Evolutionary conservation across 768 basidiomycete species (phyloP).

Genomic region (Kwoniella sp.): DNA sequence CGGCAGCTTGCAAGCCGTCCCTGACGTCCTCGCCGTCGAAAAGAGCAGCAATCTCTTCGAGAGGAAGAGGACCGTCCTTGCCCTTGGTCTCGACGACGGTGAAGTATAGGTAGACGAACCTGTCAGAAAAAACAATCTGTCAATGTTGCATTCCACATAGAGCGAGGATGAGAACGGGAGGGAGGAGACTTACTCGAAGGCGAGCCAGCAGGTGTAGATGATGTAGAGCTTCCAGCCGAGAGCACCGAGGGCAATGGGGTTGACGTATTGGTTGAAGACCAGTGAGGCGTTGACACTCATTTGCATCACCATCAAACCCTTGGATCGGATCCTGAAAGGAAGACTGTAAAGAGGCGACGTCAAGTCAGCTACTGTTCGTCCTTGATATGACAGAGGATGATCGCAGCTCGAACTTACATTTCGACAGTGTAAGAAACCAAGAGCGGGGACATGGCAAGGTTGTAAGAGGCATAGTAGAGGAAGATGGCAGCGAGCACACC

Average conservation of each 20-base stretch:
- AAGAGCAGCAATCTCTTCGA: conserved; percentile 35
- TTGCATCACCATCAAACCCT: conserved; percentile 39
- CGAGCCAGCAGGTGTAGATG: conserved; percentile 26
- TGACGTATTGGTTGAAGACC: conserved; percentile 49
- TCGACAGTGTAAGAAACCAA: conserved; percentile 45
- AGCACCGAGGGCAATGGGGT: conserved; percentile 44
- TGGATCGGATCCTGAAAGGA: conserved; percentile 41
- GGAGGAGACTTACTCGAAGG: conserved; percentile 18
- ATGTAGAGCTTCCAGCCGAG: conserved; percentile 46
- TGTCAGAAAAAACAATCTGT: not conserved
- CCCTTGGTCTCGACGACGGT: conserved; percentile 42
- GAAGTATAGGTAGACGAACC: conserved; percentile 30
- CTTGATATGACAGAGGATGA: not conserved
- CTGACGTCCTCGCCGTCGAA: conserved; percentile 29
- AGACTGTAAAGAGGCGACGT: conserved; percentile 11
- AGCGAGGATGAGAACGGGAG: not conserved
- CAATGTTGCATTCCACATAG: not conserved
- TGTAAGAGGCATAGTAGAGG: conserved; percentile 47
- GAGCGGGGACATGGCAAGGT: conserved; percentile 40
- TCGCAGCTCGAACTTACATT: conserved; percentile 22
- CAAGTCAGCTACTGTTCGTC: conserved; percentile 2
- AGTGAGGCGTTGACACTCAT: conserved; percentile 31
- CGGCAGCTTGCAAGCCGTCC: conserved; percentile 1
- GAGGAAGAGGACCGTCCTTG: conserved; percentile 26
- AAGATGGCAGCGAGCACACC: conserved; percentile 53